Evolutionary conservation across 179 eudicot species (phyloP), one percentile per base, ranked within the genome.

Genomic region (Actinidia arguta): DNA sequence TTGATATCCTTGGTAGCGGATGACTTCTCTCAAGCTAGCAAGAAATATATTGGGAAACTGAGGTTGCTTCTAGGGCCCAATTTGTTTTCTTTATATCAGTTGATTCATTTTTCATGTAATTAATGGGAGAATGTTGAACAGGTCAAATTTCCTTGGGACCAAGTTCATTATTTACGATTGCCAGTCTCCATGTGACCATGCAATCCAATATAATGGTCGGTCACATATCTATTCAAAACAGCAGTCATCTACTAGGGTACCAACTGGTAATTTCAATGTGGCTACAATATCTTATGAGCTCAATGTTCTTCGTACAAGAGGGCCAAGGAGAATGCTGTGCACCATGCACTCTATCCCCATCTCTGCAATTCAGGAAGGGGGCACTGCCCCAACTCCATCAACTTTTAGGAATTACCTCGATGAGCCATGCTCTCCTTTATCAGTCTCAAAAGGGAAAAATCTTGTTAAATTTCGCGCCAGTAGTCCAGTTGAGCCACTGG

Each of bases 311-410:
- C 84, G 90, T 10, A 87, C 90, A 10, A 85, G 91, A 84, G 94
- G 94, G 6, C 94, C 94, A 71, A 91, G 90, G 80, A 88, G 90
- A 80, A 88, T 91, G 94, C 82, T 76, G 20, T 90, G 92, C 82
- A 73, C 81, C 11, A 85, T 91, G 91, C 84, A 87, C 54, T 78
- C 86, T 0, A 90, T 91, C 78, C 92, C 91, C 20, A 31, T 82
- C 17, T 73, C 88, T 27, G 78, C 92, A 39, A 75, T 90, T 74
- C 82, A 82, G 63, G 88, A 90, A 86, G 91, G 85, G 5, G 92
- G 90, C 51, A 81, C 63, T 25, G 83, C 87, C 20, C 90, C 91
- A 17, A 91, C 89, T 63, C 89, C 91, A 27, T 20, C 80, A 58
- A 78, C 88, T 44, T 86, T 88, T 83, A 73, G 79, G 13, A 62